Evolutionary conservation across 1,284 basidiomycete species (phyloP).

Genomic region (Singerocomus rubriflavus): DNA sequence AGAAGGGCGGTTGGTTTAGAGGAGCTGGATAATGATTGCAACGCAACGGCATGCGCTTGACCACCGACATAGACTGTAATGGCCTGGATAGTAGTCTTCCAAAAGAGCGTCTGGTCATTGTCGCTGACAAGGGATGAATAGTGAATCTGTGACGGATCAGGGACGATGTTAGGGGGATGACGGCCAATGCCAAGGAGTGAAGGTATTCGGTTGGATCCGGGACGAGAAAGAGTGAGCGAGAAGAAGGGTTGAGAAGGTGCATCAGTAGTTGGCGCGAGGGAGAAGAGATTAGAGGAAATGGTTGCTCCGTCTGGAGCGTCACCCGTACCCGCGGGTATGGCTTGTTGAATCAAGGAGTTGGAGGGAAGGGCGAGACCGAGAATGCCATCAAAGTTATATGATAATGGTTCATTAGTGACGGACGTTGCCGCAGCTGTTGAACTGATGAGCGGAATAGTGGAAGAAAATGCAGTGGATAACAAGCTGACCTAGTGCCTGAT

Average conservation of each 20-base stretch:
- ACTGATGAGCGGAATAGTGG: slow-evolving; percentile 4
- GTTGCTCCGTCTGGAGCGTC: slow-evolving; percentile 60
- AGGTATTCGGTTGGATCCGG: slow-evolving; percentile 52
- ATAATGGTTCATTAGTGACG: slow-evolving; percentile 54
- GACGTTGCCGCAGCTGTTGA: slow-evolving; percentile 49
- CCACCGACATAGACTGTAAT: slow-evolving; percentile 62
- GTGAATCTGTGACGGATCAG: slow-evolving; percentile 49
- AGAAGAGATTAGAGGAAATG: slow-evolving; percentile 63
- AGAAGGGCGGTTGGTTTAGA: slow-evolving; percentile 58
- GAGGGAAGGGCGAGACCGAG: slow-evolving; percentile 70
- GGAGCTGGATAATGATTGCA: slow-evolving; percentile 37
- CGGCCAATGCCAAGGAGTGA: slow-evolving; percentile 63
- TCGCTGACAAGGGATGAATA: slow-evolving; percentile 47
- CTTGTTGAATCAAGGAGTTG: slow-evolving; percentile 56
- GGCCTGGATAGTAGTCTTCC: slow-evolving; percentile 54
- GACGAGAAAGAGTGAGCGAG: slow-evolving; percentile 63
- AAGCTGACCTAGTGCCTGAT: slow-evolving; percentile 59
- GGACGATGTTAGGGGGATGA: slow-evolving; percentile 53
- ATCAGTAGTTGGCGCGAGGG: slow-evolving; percentile 47
- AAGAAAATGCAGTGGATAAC: not conserved
- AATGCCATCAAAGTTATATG: slow-evolving; percentile 54
- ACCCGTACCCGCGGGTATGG: slow-evolving; percentile 44
- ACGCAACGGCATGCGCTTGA: slow-evolving; percentile 35
- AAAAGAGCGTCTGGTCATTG: slow-evolving; percentile 45
- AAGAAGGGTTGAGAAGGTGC: slow-evolving; percentile 61